A percentile compares a stretch with the other conserved stretches of the same genome.
phyloP scores from a whole-genome alignment of 148 eudicot species.

The Linanthus parryae region DNA sequence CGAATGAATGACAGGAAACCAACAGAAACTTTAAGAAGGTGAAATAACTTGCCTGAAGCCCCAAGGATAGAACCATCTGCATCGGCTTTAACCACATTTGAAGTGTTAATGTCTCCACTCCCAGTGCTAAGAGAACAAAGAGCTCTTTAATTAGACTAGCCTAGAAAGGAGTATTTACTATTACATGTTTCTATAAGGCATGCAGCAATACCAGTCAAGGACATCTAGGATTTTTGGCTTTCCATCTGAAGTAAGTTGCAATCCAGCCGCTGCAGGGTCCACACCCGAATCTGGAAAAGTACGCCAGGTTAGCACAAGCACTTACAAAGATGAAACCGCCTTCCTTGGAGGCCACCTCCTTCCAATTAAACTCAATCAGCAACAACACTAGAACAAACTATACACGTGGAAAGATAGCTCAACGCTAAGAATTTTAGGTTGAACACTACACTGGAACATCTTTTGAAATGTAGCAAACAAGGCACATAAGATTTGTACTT shows the following conservation, averaged over 20 bases:
- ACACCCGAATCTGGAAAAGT: conserved; percentile 81
- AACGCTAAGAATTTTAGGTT: too few species aligned
- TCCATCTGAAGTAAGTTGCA: conserved; percentile 87
- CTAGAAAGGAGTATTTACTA: not conserved
- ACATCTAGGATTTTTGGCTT: conserved; percentile 90
- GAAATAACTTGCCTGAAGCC: conserved; percentile 63
- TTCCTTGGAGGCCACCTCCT: too few species aligned
- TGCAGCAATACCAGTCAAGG: conserved; percentile 64
- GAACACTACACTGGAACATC: too few species aligned
- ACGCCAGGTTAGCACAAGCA: conserved; percentile 4
- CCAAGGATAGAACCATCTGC: conserved; percentile 64
- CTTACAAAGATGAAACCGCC: too few species aligned
- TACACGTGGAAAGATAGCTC: too few species aligned
- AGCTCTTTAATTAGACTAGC: not conserved
- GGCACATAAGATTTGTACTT: too few species aligned
- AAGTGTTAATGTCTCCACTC: conserved; percentile 93
- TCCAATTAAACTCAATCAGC: too few species aligned
- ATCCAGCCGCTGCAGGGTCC: conserved; percentile 89
- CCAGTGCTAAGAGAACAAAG: conserved; percentile 55
- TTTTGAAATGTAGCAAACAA: too few species aligned
- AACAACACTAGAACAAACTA: too few species aligned
- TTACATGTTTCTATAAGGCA: not conserved
- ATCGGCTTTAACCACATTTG: conserved; percentile 82
- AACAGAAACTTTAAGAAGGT: not conserved
- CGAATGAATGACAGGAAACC: too few species aligned